phyloP scores from a whole-genome alignment of 1,284 basidiomycete genomes.

The Trametes polyzona region DNA sequence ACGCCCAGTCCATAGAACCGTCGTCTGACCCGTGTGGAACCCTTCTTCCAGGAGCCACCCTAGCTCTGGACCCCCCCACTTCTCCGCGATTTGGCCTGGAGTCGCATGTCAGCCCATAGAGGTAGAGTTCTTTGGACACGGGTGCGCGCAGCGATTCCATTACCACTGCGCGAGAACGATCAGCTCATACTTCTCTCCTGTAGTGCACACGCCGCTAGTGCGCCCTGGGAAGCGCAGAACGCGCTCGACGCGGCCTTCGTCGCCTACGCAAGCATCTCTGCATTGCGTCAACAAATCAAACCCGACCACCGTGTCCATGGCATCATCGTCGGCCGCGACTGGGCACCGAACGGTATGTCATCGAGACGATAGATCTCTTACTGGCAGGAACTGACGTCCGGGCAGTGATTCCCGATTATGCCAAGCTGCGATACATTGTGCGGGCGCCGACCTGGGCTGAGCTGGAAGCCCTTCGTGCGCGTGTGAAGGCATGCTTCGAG shows the following conservation, averaged over 20 bases:
- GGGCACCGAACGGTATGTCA: constrained; percentile 62
- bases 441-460: constrained; percentile 72
- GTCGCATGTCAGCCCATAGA: constrained; percentile 62
- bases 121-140: constrained; percentile 70
- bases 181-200: neutral
- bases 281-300: constrained; percentile 66
- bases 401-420: constrained; percentile 79
- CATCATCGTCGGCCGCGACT: constrained; percentile 62
- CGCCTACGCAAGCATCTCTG: constrained; percentile 76
- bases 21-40: constrained; percentile 12
- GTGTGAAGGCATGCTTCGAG: constrained; percentile 76
- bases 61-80: constrained; percentile 49
- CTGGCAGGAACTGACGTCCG: neutral
- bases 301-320: constrained; percentile 69
- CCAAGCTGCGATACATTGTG: constrained; percentile 72
- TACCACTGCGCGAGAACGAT: no score
- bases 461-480: constrained; percentile 54
- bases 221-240: constrained; percentile 85
- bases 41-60: constrained; percentile 63
- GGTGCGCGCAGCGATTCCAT: constrained; percentile 43
- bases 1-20: neutral
- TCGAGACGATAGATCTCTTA: neutral
- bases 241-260: constrained; percentile 85
- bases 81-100: constrained; percentile 53
- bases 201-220: constrained; percentile 74